Percentiles rank a stretch among this genome's conserved stretches.
Evolutionary conservation across 2,329 filamentous ascomycete species (phyloP).

Genomic region (Xylaria sp.): DNA sequence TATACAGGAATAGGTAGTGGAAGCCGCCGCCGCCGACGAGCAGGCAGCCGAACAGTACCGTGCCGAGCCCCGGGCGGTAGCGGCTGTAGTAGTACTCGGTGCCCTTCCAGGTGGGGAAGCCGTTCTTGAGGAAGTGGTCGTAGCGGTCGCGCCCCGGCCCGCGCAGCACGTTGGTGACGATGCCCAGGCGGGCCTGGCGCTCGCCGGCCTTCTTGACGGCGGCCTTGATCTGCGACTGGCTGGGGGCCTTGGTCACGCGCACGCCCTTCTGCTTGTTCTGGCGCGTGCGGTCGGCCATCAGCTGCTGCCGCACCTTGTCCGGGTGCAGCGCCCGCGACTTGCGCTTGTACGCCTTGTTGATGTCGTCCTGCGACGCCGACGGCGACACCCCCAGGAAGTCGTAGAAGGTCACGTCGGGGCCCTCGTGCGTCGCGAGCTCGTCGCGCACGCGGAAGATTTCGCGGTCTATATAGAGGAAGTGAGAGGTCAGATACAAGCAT

Average conservation of each 20-base stretch:
- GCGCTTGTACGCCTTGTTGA: slow-evolving; percentile 94
- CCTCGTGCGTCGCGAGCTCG: slow-evolving; percentile 81
- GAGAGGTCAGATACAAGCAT: too few species aligned
- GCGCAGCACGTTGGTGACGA: slow-evolving; percentile 87
- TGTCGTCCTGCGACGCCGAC: slow-evolving; percentile 82
- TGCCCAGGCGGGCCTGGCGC: slow-evolving; percentile 83
- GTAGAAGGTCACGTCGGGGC: slow-evolving; percentile 88
- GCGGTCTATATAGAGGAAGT: slow-evolving; percentile 71
- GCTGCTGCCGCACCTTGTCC: slow-evolving; percentile 91
- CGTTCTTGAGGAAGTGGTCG: slow-evolving; percentile 91
- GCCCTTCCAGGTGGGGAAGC: slow-evolving; percentile 96
- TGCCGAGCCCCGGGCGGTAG: slow-evolving; percentile 89
- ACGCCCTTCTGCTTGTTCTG: slow-evolving; percentile 65
- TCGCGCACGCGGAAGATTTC: slow-evolving; percentile 97
- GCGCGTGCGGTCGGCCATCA: slow-evolving; percentile 75
- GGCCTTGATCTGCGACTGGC: slow-evolving; percentile 78
- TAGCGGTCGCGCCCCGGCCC: slow-evolving; percentile 86
- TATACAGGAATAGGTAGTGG: slow-evolving; percentile 86
- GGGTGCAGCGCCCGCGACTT: slow-evolving; percentile 86
- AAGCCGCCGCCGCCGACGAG: slow-evolving; percentile 83
- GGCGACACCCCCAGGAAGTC: slow-evolving; percentile 84
- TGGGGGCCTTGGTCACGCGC: slow-evolving; percentile 76
- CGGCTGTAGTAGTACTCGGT: slow-evolving; percentile 98
- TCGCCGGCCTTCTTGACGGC: slow-evolving; percentile 85
- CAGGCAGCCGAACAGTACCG: slow-evolving; percentile 84